Evolutionary conservation across 2,329 filamentous ascomycete species (phyloP), one percentile per base, ranked within the genome.

Genomic region (Escovopsis sp.): DNA sequence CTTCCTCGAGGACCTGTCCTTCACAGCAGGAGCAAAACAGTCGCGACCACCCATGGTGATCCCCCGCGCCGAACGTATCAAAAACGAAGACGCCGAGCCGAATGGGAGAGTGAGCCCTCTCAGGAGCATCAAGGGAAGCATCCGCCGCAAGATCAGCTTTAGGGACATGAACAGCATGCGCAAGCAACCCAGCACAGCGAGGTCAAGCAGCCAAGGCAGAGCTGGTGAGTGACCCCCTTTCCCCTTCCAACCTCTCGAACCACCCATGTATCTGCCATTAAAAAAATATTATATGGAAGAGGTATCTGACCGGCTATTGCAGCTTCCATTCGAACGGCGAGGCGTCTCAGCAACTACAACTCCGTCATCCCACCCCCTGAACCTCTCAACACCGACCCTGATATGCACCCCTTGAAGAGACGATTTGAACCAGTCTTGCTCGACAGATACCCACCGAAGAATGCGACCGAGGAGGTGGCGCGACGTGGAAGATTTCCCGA

Each of bases 401-500:
- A 93, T 49, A 95, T 95, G 86, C 91, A 98, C 60, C 91, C 91
- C 20, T 69, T 98, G 45, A 89, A 91, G 64, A 78, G 89, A 47
- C 81, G 84, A 44, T 96, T 96, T 58, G 91, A 98, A 59, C 91
- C 91, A 7, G 88, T 94, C n/a, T 68, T 98, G 16, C 75, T 98
- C 27, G 91, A 98, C 60, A 76, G 88, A 59, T 96, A 96, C 53
- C 91, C 91, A 7, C 81, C 86, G 13, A 85, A 86, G 57, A 75
- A 77, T 48, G 82, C 86, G 56, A 70, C 78, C 16, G 87, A 94
- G 44, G 88, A 95, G 51, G 62, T 82, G 40, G 76, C 84, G 51
- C 74, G 82, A 53, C 74, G 91, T 54, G 87, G 86, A 41, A 80
- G 75, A 43, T 96, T 98, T 56, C 91, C 91, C 1, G 91, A 98